Evolutionary conservation across 2,329 filamentous ascomycete species (phyloP), one percentile per base, ranked within the genome.

Genomic region (Chaetothyriales sp.): DNA sequence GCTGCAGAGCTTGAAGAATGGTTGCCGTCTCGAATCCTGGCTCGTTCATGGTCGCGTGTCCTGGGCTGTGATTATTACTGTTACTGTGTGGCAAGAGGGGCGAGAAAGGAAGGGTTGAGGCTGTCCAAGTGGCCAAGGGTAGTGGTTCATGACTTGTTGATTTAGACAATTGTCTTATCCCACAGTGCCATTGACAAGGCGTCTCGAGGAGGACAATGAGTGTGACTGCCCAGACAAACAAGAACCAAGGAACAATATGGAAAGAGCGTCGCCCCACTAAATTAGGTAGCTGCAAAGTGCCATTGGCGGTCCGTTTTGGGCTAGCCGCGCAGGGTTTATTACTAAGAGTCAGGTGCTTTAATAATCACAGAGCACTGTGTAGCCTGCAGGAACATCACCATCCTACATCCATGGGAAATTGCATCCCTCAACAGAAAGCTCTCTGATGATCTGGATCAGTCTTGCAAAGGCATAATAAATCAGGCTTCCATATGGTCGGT

Each of bases 1-100:
- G 78, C 60, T 92, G 80, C 59, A 98, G 80, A 43, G 92, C 92
- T 62, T 85, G 78, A 62, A 87, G 79, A 57, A 96, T 92, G 50
- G 68, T 68, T 55, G 64, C 60, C 60, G 68, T 66, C 53, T 64
- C 64, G 39, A 48, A 55, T 39, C 15, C 32, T 39, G 32, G 32
- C 2, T 39, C 10, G 10, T 9, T 39, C 32, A 39, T 39, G 32
- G 32, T 39, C 32, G 12, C 32, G 32, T 39, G 32, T 39, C 32
- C 32, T 2, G 20, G 49, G n/a, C n/a, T n/a, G n/a, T 18, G 18
- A 26, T 48, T 18, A 15, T 39, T 15, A 25, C 3, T 25, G 6
- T 3, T 25, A 25, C 22, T 3, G 10, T 39, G 28, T 12, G 28
- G 8, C 7, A 36, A 12, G 12, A 36, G 8, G 32, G 10, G 10